phyloP scores from a whole-genome alignment of 2,329 filamentous ascomycete species.

The Colletotrichum abscissum region DNA sequence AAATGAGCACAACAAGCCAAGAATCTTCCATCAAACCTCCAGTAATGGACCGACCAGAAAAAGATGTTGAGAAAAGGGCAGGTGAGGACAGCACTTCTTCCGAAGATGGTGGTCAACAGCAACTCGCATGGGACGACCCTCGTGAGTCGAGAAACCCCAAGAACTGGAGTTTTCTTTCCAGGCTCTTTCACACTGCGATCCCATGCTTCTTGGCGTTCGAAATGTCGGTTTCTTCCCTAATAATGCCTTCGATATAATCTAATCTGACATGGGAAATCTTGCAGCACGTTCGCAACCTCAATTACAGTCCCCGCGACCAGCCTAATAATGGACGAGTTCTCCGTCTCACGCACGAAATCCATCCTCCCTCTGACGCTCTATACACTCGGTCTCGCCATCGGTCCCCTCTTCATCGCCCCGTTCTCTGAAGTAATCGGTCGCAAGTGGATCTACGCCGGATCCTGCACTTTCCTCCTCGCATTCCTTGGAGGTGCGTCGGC shows the following conservation, averaged over 20 bases:
- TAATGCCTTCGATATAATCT: background rate
- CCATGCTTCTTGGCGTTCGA: constrained; percentile 35
- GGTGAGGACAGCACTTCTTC: constrained; percentile 3
- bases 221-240: constrained; percentile 8
- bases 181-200: constrained; percentile 31
- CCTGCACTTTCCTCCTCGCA: constrained; percentile 73
- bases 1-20: background rate
- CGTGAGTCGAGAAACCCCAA: constrained; percentile 33
- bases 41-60: background rate
- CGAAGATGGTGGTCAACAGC: background rate
- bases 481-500: constrained; percentile 74
- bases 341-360: constrained; percentile 30
- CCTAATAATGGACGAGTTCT: constrained; percentile 28
- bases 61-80: constrained; percentile 8
- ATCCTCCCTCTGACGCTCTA: constrained; percentile 67
- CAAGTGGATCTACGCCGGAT: constrained; percentile 75
- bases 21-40: background rate
- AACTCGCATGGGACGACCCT: constrained; percentile 22
- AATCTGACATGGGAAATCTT: rapidly evolving
- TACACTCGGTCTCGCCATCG: constrained; percentile 79
- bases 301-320: constrained; percentile 31
- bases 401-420: constrained; percentile 81
- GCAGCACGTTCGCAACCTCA: constrained; percentile 33
- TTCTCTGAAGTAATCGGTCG: constrained; percentile 77
- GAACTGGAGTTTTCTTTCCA: constrained; percentile 28